Evolutionary conservation across 73 alveolate genomes (phyloP), one percentile per base, ranked within the genome.

Genomic region (Breviolum minutum): DNA sequence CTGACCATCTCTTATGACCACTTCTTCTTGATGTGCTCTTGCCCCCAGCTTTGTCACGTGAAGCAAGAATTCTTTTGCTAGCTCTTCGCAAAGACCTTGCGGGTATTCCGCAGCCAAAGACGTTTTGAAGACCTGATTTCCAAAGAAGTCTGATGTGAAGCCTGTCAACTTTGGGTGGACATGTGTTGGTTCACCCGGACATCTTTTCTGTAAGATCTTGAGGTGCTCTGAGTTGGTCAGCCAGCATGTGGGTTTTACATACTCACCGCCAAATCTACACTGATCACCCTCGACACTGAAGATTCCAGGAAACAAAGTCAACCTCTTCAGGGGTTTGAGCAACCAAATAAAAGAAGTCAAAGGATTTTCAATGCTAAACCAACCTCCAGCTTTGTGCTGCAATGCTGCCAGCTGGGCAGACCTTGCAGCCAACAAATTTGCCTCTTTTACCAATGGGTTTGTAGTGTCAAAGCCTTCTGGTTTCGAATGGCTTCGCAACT

Each of bases 281-380:
- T 83, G 92, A 60, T 83, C 92, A 6, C 92, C 63, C 70, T 32
- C 60, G 30, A n/a, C 19, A 60, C 8, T 19, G 71, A 32, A 10
- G 0, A 82, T 30, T 19, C 74, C 74, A 7, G 14, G 26, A 40
- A 82, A 32, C 32, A 17, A 19, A 30, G 2, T 0, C 70, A 82
- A 7, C 12, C 70, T 11, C 81, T 16, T 63, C 32, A 63, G 0
- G 8, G 95, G 95, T 11, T 66, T 32, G 64, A 27, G 30, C 62
- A 26, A 13, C 95, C 95, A 87, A 66, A 87, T 64, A 26, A 62
- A 11, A 6, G 95, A 87, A 1, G 14, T 64, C 30, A n/a, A 64
- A 0, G 95, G 95, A 9, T 30, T 68, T 30, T 87, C 95, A 6
- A 87, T 11, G 6, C 82, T 63, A 17, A 87, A 87, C 95, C 95